Evolutionary conservation across 306 rosid genomes (phyloP).

Genomic region (Citrullus colocynthis): DNA sequence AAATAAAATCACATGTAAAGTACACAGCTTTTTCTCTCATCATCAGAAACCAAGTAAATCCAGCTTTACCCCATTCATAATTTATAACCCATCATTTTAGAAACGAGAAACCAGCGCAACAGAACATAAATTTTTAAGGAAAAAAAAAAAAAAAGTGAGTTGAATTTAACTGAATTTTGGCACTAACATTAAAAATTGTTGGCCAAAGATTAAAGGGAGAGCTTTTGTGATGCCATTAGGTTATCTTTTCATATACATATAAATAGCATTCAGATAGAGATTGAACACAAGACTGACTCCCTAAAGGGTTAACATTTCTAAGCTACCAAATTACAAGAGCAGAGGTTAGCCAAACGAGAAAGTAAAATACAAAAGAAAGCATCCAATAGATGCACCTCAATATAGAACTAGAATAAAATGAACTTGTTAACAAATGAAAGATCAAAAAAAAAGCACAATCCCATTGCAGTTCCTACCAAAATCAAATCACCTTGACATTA

Average conservation of each 20-base stretch:
- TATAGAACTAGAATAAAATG: background rate
- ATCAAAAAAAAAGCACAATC: background rate
- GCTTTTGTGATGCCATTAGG: background rate
- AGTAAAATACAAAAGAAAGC: background rate
- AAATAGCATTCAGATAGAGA: background rate
- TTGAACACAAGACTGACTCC: background rate
- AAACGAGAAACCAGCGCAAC: no score
- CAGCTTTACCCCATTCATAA: no score
- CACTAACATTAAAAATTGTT: background rate
- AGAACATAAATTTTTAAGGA: no score
- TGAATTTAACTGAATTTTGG: background rate
- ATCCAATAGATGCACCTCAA: background rate
- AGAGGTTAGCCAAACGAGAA: background rate
- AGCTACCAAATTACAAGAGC: background rate
- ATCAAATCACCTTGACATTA: constrained; percentile 63
- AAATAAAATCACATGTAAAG: no score
- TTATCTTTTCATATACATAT: background rate
- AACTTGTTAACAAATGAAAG: background rate
- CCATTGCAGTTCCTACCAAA: background rate
- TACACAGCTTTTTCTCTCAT: no score
- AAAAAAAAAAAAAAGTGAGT: background rate
- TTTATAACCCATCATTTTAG: no score
- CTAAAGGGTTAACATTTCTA: background rate
- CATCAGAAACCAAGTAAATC: no score
- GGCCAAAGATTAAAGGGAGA: background rate